These are phyloP conservation scores for Leccinum fibrillosum DNA, from an alignment of 768 basidiomycete genomes.

Conservation along the genomic window DNA sequence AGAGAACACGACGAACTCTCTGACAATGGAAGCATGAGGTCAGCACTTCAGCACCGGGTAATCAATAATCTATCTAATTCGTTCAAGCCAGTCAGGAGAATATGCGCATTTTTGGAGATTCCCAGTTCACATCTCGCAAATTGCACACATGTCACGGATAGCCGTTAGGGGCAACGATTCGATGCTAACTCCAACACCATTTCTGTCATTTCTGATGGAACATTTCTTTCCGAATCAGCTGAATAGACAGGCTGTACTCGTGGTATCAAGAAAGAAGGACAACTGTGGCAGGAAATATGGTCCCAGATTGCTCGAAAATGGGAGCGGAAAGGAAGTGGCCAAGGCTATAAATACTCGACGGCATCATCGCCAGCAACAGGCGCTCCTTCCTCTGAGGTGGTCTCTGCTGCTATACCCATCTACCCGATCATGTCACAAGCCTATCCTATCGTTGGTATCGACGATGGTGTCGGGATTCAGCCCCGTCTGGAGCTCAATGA, in stretches of 20 bases:
- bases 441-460: slow-evolving; percentile 8
- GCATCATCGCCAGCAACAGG: too few relatives aligned
- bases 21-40: too few relatives aligned
- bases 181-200: too few relatives aligned
- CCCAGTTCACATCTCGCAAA: too few relatives aligned
- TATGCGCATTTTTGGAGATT: neutral
- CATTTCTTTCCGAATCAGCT: neutral
- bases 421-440: slow-evolving; percentile 8
- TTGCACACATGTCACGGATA: too few relatives aligned
- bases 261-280: neutral
- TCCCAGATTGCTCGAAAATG: neutral
- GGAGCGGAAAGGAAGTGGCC: neutral
- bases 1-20: too few relatives aligned
- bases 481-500: slow-evolving; percentile 17
- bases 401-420: neutral
- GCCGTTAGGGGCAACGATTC: too few relatives aligned
- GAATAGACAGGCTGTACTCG: neutral
- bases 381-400: neutral
- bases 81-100: too few relatives aligned
- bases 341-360: too few relatives aligned
- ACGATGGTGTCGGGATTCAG: slow-evolving; percentile 7
- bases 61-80: too few relatives aligned
- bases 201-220: neutral
- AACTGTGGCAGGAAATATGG: too few relatives aligned
- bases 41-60: too few relatives aligned